Percentiles rank a stretch among this genome's conserved stretches.
Evolutionary conservation across 805 yeast genomes (phyloP).

Genomic region (Ascoidea tarda): DNA sequence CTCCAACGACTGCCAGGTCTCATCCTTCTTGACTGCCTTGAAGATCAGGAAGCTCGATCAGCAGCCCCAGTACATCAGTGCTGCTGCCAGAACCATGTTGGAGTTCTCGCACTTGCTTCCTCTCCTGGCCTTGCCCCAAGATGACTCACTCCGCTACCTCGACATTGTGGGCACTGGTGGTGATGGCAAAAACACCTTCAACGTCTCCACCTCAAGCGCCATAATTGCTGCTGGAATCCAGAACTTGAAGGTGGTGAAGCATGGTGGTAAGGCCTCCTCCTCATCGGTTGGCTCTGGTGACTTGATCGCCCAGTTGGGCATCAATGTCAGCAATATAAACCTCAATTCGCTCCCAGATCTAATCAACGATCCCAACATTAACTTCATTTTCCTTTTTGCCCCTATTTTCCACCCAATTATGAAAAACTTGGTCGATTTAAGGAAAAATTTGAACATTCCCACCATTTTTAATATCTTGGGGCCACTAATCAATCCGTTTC

Average conservation of each 20-base stretch:
- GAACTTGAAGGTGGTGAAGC: constrained; percentile 69
- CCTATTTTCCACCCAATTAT: constrained; percentile 91
- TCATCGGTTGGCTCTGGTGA: constrained; percentile 93
- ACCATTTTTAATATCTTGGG: constrained; percentile 91
- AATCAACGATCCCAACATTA: constrained; percentile 18
- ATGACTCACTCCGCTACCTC: constrained; percentile 38
- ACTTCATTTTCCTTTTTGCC: constrained; percentile 67
- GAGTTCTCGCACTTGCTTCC: constrained; percentile 35
- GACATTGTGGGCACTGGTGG: constrained; percentile 99
- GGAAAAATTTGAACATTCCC: constrained; percentile 75
- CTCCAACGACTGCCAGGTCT: constrained; percentile 33
- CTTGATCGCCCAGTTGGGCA: constrained; percentile 65
- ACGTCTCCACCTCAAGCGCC: constrained; percentile 90
- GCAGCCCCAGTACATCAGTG: constrained; percentile 67
- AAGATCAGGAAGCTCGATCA: constrained; percentile 67
- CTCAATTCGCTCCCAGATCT: constrained; percentile 40
- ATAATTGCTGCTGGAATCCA: constrained; percentile 83
- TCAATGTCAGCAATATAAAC: constrained; percentile 62
- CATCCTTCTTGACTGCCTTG: constrained; percentile 70
- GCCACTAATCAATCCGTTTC: constrained; percentile 87
- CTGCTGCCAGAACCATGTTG: constrained; percentile 67
- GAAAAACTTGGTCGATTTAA: constrained; percentile 67
- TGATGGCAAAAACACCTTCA: constrained; percentile 94
- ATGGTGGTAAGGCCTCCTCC: constrained; percentile 96
- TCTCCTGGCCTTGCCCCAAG: constrained; percentile 26